Evolutionary conservation across 2,329 filamentous ascomycete species (phyloP), one percentile per base, ranked within the genome.

Genomic region (Tolypocladium amazonense): DNA sequence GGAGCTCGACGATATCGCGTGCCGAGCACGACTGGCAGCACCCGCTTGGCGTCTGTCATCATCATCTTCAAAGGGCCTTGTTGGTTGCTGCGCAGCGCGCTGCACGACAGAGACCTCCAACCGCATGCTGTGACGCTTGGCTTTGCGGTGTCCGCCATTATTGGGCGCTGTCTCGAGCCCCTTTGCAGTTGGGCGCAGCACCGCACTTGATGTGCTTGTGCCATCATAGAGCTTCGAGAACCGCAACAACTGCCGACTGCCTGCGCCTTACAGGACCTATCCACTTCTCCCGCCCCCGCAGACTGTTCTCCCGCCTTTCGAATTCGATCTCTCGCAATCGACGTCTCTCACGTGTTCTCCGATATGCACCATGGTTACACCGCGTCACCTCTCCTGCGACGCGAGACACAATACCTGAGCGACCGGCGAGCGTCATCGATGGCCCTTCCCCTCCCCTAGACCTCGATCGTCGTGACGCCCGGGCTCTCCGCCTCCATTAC

Each of bases 401-500:
- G 23, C 52, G 37, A 47, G 20, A 50, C 54, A 45, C 15, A 55
- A 58, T 54, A 61, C 58, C 39, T 63, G 63, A 64, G 33, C 25
- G 37, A 43, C 41, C 6, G 20, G 30, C 30, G n/a, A 53, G 30
- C 30, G 50, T 57, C 43, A 25, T 25, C 54, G 33, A 59, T 45
- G 59, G n/a, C 27, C 52, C 52, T 9, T n/a, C 43, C n/a, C 43
- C 37, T n/a, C 27, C 12, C 54, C 45, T 15, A 27, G 15, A 11
- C 57, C 4, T 35, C 41, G 20, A 50, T 27, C 43, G n/a, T n/a
- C 33, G 52, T 54, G 54, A 45, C 60, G 33, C 15, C 45, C 50
- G 9, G 45, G 50, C 33, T 35, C 35, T 57, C 52, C 56, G 41
- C 54, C 59, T 63, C 56, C 39, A 68, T 65, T 63, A 43, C 39